A percentile compares a stretch with the other conserved stretches of the same genome.
These are phyloP conservation scores for Melastoma malabathricum DNA, from an alignment of 345 rosid genomes.

Conservation along the genomic window DNA sequence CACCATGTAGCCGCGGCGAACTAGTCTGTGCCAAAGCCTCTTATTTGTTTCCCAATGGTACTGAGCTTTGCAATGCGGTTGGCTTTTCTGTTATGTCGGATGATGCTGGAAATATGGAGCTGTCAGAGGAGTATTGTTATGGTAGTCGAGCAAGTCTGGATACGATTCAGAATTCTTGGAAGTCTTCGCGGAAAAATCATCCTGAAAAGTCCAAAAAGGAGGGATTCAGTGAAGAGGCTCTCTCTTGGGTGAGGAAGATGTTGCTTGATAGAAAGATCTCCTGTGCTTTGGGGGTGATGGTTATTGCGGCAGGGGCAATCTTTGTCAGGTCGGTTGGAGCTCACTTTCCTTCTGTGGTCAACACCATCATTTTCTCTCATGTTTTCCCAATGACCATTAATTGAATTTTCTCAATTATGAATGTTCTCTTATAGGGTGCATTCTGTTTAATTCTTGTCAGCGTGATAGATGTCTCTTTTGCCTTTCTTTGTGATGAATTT, in stretches of 20 bases:
- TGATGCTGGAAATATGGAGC: constrained; percentile 13
- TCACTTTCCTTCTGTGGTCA: constrained; percentile 4
- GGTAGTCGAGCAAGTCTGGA: constrained; percentile 81
- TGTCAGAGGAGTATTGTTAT: constrained; percentile 49
- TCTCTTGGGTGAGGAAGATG: constrained; percentile 33
- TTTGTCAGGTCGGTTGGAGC: constrained; percentile 36
- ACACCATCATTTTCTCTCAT: neutral
- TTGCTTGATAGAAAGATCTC: constrained; percentile 38
- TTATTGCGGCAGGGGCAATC: constrained; percentile 51
- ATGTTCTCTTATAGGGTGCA: too few relatives aligned
- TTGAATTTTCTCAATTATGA: too few relatives aligned
- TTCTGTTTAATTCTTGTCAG: too few relatives aligned
- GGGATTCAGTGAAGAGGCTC: constrained; percentile 8
- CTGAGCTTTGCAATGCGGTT: constrained; percentile 71
- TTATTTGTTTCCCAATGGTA: constrained; percentile 73
- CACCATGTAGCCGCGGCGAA: constrained; percentile 74
- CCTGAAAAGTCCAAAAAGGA: constrained; percentile 18
- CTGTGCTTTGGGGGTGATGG: constrained; percentile 80
- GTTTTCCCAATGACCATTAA: too few relatives aligned
- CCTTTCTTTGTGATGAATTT: too few relatives aligned
- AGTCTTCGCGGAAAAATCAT: constrained; percentile 22
- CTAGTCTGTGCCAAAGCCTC: constrained; percentile 75
- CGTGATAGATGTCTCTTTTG: too few relatives aligned
- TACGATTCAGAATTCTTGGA: constrained; percentile 74
- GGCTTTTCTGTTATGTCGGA: constrained; percentile 52